A percentile compares a stretch with the other conserved stretches of the same genome.
Evolutionary conservation across 805 yeast species (phyloP).

Genomic region (Starmerella potacharoeniae): DNA sequence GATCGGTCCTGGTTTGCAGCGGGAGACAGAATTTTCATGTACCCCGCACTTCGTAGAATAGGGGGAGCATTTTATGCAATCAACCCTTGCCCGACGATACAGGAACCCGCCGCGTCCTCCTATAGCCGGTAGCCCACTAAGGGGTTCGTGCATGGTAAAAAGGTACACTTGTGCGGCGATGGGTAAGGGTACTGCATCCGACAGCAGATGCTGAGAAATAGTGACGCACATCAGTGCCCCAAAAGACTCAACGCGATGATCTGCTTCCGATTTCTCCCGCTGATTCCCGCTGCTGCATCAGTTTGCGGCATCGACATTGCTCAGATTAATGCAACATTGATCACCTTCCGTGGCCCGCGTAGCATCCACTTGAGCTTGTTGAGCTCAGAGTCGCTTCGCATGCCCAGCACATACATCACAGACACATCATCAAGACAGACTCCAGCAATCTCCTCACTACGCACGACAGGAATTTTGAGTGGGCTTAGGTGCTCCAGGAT

Average conservation of each 20-base stretch:
- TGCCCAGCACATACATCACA: conserved; percentile 10
- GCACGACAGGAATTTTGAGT: conserved; percentile 2
- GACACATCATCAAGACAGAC: conserved; percentile 10
- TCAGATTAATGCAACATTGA: background rate
- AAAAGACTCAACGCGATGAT: background rate
- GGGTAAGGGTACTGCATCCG: no score
- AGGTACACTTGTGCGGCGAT: no score
- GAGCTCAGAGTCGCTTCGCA: background rate
- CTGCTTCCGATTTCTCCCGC: background rate
- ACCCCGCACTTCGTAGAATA: background rate
- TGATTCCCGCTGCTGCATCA: background rate
- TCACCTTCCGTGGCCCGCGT: background rate
- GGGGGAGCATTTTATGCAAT: background rate
- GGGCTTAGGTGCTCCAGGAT: conserved; percentile 2
- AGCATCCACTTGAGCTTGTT: conserved; percentile 13
- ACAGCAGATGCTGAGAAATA: no score
- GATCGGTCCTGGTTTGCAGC: background rate
- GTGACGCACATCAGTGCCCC: background rate
- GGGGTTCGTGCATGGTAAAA: no score
- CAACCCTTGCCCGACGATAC: background rate
- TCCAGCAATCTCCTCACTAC: conserved; percentile 16
- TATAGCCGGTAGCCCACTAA: no score
- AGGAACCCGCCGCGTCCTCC: no score
- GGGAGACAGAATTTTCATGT: background rate
- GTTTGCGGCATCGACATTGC: background rate